These are phyloP conservation scores for Magnusiomyces paraingens DNA, from an alignment of 1,139 yeast genomes.

Conservation along the genomic window DNA sequence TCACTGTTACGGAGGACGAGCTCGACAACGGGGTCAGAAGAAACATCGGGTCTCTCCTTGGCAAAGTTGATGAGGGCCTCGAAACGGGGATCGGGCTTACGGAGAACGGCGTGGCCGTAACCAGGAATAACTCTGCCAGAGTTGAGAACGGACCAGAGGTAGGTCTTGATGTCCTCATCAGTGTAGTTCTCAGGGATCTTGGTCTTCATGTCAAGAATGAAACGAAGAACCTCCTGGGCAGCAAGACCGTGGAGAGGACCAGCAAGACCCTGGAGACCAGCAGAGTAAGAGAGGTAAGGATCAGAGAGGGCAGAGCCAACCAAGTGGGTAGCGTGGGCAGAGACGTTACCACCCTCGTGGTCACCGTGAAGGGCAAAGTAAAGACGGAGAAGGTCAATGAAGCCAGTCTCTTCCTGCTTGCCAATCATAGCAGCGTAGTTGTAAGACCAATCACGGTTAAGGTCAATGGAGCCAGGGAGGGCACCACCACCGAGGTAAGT, in stretches of 20 bases:
- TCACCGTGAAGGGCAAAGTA: conserved; percentile 94
- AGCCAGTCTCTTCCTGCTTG: conserved; percentile 70
- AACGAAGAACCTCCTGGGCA: conserved; percentile 94
- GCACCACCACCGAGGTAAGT: conserved; percentile 77
- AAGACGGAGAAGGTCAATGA: conserved; percentile 84
- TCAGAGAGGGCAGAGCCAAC: conserved; percentile 95
- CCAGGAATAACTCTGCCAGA: conserved; percentile 97
- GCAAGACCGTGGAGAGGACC: conserved; percentile 99
- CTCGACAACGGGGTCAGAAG: conserved; percentile 50
- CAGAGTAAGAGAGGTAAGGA: conserved; percentile 87
- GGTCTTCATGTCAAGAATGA: conserved; percentile 76
- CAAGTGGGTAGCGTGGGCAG: conserved; percentile 95
- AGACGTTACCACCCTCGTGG: conserved; percentile 98
- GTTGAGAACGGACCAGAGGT: conserved; percentile 87
- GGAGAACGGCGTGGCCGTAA: conserved; percentile 93
- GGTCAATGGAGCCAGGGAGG: conserved; percentile 59
- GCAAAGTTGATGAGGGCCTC: conserved; percentile 97
- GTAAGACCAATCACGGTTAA: conserved; percentile 82
- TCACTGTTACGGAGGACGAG: conserved; percentile 86
- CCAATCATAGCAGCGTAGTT: conserved; percentile 84
- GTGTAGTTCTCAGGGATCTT: conserved; percentile 69
- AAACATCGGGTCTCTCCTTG: conserved; percentile 29
- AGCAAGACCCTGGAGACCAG: conserved; percentile 94
- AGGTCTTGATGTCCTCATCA: conserved; percentile 69
- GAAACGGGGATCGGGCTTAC: conserved; percentile 97